Percentiles rank a stretch among this genome's conserved stretches.
These are phyloP conservation scores for Vitis labrusca DNA, from an alignment of 164 flowering plant genomes.

Conservation along the genomic window DNA sequence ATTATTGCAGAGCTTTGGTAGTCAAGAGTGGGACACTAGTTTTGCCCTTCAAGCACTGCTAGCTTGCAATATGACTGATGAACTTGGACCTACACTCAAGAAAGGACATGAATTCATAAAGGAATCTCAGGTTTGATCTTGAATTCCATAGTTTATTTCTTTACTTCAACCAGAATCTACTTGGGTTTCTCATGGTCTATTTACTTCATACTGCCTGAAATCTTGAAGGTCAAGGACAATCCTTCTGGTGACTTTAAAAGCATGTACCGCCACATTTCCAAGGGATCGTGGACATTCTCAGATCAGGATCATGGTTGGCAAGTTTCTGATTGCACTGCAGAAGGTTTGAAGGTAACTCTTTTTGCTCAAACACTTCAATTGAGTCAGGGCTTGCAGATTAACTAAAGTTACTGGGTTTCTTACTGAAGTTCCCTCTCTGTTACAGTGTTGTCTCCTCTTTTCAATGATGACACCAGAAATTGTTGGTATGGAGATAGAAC, in stretches of 20 bases:
- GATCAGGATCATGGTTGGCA: conserved; percentile 71
- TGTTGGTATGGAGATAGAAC: conserved; percentile 47
- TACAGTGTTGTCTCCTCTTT: conserved; percentile 47
- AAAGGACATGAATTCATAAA: conserved; percentile 23
- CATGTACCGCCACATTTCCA: conserved; percentile 58
- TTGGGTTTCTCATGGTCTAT: too few relatives aligned
- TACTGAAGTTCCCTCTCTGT: background rate
- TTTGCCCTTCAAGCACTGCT: conserved; percentile 42
- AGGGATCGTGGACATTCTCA: conserved; percentile 67
- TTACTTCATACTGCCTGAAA: too few relatives aligned
- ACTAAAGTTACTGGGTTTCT: background rate
- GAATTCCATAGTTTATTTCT: background rate
- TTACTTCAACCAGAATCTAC: too few relatives aligned
- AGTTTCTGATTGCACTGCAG: conserved; percentile 70
- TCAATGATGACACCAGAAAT: conserved; percentile 50
- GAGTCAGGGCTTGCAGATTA: background rate
- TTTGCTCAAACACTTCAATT: background rate
- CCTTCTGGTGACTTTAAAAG: conserved; percentile 52
- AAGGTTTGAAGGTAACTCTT: conserved; percentile 45
- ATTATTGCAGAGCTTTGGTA: conserved; percentile 38
- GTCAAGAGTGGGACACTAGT: conserved; percentile 40
- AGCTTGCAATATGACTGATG: conserved; percentile 30
- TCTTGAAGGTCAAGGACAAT: conserved; percentile 39
- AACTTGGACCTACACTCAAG: conserved; percentile 13
- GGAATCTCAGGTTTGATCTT: conserved; percentile 31